Evolutionary conservation across 2,329 filamentous ascomycete species (phyloP).

Genomic region (Didymella sp.): DNA sequence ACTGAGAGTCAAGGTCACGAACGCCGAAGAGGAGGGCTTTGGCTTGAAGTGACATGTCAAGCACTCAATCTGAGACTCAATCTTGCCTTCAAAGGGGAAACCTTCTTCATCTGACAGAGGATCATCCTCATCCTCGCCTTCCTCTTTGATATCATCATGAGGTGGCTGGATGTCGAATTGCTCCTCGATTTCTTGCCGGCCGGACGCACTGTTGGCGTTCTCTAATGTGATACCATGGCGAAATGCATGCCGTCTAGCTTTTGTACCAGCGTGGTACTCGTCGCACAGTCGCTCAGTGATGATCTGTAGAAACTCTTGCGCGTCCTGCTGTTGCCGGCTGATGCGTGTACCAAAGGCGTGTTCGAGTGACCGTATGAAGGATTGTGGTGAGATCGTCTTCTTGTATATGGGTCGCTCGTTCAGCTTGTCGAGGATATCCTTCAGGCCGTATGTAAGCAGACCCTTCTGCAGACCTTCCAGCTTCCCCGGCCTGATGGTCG

Average conservation of each 20-base stretch:
- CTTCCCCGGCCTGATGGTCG: constrained; percentile 55
- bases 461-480: constrained; percentile 74
- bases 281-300: constrained; percentile 91
- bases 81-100: constrained; percentile 89
- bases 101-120: constrained; percentile 63
- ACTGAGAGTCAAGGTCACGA: constrained; percentile 89
- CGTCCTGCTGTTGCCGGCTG: constrained; percentile 94
- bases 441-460: constrained; percentile 83
- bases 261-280: constrained; percentile 86
- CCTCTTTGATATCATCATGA: constrained; percentile 45
- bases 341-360: constrained; percentile 87
- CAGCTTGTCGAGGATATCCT: constrained; percentile 88
- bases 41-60: constrained; percentile 89
- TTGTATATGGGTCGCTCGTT: constrained; percentile 93
- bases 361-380: constrained; percentile 84
- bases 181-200: constrained; percentile 34
- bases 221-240: constrained; percentile 29
- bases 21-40: constrained; percentile 80
- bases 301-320: constrained; percentile 95
- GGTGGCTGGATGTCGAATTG: constrained; percentile 34
- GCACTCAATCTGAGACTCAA: constrained; percentile 96
- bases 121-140: constrained; percentile 25
- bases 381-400: constrained; percentile 89
- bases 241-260: constrained; percentile 69
- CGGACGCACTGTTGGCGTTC: constrained; percentile 28